Base-by-base conservation (phyloP, 352 stramenopile genomes). In the Globisporangium cederbergense region DNA sequence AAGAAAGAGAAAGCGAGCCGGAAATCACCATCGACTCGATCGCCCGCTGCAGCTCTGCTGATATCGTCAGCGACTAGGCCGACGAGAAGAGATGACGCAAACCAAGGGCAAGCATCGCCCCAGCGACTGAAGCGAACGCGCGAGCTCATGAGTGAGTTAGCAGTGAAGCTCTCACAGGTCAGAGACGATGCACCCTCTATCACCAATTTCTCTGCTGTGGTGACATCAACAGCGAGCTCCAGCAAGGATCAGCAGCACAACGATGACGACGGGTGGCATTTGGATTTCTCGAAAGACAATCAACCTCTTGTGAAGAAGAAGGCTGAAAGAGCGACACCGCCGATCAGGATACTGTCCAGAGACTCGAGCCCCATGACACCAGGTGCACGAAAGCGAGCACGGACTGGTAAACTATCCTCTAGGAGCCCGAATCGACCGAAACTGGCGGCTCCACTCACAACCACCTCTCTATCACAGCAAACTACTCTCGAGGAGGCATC, bases 211-310 rank as follows among this genome's bases (percentile, higher is more conserved):
- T 36, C 49, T 14, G 20, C 49, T 11, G 49, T 46, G 16, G 34
- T 28, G 40, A 52, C 22, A 8, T 28, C 40, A 11, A 38, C 14
- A 8, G 38, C 22, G 40, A 8, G 16, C 13, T 34, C 22, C 25
- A 52, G 30, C 25, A 40, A 51, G 11, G 9, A 38, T 11, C 38
- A 52, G 1, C 22, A 56, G 28, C 32, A 59, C 53, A 22, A 36
- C 20, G 30, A 34, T n/a, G 43, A 62, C 25, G 28, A 51, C 14
- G 46, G 43, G 7, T 52, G 54, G 7, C 10, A 58, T 4, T 22
- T 64, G 9, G 58, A 64, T 22, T 64, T 64, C 50, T 64, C 58
- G 2, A 36, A 36, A 36, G 58, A 64, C 22, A 8, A 49, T 5
- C 16, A 34, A 38, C 38, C 16, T 32, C 55, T 5, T 4, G 8